Conservation (phyloP, 805 yeast genomes). For the Blastobotrys peoriensis region DNA sequence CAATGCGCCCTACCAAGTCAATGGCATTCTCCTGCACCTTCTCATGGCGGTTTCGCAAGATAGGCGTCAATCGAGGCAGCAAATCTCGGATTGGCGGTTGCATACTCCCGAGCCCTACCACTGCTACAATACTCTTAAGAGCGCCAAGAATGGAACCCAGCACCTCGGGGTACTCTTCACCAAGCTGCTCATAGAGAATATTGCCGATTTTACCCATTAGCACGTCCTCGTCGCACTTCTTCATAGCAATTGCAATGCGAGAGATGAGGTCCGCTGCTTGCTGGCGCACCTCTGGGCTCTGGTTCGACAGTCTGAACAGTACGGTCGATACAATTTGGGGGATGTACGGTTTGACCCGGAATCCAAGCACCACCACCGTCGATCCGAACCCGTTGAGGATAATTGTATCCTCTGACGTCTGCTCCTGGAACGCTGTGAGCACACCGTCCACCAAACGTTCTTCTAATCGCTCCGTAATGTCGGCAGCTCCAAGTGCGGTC, state of each 20-base stretch:
- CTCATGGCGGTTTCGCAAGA: slow-evolving; percentile 80
- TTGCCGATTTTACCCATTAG: slow-evolving; percentile 63
- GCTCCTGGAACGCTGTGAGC: slow-evolving; percentile 71
- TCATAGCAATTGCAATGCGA: slow-evolving; percentile 59
- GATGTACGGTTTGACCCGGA: slow-evolving; percentile 62
- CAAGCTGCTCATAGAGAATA: slow-evolving; percentile 81
- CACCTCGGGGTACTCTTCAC: slow-evolving; percentile 93
- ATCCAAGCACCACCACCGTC: slow-evolving; percentile 55
- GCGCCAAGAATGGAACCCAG: slow-evolving; percentile 80
- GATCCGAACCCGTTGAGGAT: slow-evolving; percentile 60
- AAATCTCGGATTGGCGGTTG: slow-evolving; percentile 81
- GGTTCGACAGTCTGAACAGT: slow-evolving; percentile 66
- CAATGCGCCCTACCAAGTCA: slow-evolving; percentile 73
- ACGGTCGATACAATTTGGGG: slow-evolving; percentile 67
- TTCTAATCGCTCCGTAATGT: slow-evolving; percentile 56
- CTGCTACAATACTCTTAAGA: slow-evolving; percentile 52
- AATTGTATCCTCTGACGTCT: slow-evolving; percentile 48
- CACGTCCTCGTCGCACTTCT: slow-evolving; percentile 56
- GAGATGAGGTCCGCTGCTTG: slow-evolving; percentile 78
- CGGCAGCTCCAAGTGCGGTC: slow-evolving; percentile 45
- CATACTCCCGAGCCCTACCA: slow-evolving; percentile 52
- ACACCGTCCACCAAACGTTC: slow-evolving; percentile 72
- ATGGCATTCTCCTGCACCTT: slow-evolving; percentile 84
- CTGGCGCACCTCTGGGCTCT: slow-evolving; percentile 65
- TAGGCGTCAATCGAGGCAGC: slow-evolving; percentile 85